Conservation (phyloP, 148 eudicot species). For the Rhododendron griersonianum region DNA sequence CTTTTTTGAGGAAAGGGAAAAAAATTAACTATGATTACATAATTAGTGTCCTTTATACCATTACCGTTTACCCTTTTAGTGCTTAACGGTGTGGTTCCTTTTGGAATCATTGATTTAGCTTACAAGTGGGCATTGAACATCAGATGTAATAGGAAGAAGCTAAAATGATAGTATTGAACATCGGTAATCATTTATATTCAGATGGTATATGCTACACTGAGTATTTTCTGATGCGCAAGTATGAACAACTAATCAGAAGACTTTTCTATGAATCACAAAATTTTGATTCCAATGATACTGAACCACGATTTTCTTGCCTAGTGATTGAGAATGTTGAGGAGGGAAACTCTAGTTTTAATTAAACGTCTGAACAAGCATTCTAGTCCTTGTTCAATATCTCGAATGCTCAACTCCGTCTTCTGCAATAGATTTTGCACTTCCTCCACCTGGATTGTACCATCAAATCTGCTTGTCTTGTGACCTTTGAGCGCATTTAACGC, state of each 20-base stretch:
- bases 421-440: constrained; percentile 7
- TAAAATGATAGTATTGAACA: not conserved
- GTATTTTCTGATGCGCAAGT: not conserved
- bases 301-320: not conserved
- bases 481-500: not conserved
- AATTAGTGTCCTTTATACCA: constrained; percentile 2
- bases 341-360: constrained; percentile 26
- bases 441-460: constrained; percentile 10
- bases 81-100: not conserved
- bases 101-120: not conserved
- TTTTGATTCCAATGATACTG: constrained; percentile 2
- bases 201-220: not conserved
- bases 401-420: constrained; percentile 13
- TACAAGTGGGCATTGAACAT: not conserved
- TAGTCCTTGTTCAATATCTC: constrained; percentile 21
- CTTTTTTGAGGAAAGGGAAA: not conserved
- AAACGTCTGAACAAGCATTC: constrained; percentile 22
- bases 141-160: not conserved
- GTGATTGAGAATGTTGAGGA: constrained; percentile 24
- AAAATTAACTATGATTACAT: not conserved
- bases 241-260: constrained; percentile 22
- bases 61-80: not conserved
- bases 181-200: not conserved
- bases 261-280: not conserved
- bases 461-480: constrained; percentile 5